phyloP scores from a whole-genome alignment of 331 rosid genomes.

The Rosa hybrid region DNA sequence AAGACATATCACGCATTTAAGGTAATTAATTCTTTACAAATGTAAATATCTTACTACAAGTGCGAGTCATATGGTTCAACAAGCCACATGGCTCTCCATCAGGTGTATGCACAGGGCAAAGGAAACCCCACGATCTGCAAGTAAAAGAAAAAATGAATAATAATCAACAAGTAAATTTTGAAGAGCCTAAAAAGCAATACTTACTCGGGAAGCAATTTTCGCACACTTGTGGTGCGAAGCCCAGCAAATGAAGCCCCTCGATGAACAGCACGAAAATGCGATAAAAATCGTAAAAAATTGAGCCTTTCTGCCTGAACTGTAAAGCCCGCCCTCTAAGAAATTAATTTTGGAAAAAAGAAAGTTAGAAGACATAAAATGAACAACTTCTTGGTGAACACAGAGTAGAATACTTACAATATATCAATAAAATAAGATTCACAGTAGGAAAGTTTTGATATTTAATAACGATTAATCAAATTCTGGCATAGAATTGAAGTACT shows the following conservation, averaged over 20 bases:
- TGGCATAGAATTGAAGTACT: background rate
- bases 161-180: background rate
- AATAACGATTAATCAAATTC: background rate
- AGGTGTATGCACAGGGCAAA: slow-evolving; percentile 98
- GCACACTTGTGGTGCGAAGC: slow-evolving; percentile 92
- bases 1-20: background rate
- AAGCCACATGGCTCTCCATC: slow-evolving; percentile 99
- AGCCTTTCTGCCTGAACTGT: slow-evolving; percentile 92
- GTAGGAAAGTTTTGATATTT: background rate
- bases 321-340: slow-evolving; percentile 78
- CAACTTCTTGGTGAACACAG: background rate
- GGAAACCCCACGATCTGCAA: slow-evolving; percentile 95
- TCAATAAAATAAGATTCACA: background rate
- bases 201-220: slow-evolving; percentile 93
- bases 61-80: slow-evolving; percentile 83
- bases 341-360: slow-evolving; percentile 30
- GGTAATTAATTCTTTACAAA: background rate
- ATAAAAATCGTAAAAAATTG: slow-evolving; percentile 79
- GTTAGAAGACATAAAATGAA: background rate
- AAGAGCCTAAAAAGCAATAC: slow-evolving; percentile 31
- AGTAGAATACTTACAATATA: background rate
- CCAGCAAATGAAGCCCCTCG: slow-evolving; percentile 98
- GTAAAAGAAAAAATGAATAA: slow-evolving; percentile 12
- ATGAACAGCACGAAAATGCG: slow-evolving; percentile 97
- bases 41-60: slow-evolving; percentile 59